Base-by-base conservation (phyloP, 140 eudicot species). In the Cichorium intybus region DNA sequence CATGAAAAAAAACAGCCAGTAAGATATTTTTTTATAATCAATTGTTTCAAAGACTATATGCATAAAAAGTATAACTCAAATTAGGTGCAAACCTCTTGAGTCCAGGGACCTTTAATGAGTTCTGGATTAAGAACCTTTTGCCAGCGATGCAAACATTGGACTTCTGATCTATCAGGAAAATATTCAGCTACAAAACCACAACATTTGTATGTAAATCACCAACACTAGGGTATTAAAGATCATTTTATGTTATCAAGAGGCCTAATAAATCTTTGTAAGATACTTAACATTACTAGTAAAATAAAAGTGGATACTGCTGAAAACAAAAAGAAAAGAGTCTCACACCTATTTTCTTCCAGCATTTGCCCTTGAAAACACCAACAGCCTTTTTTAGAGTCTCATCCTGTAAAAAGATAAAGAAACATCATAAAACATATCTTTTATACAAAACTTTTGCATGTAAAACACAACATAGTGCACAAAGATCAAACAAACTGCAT, bases 271-370 rank as follows among this genome's bases (percentile, higher is more conserved):
- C 11, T 58, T 41, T 4, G 71, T 41, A 56, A 69, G 20, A 45
- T 54, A 23, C 8, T 69, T 31, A 69, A 10, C 21, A 43, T 41
- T 55, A 21, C 39, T 23, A 33, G 35, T 22, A 7, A 63, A 41
- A 37, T 16, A 21, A 51, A 27, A 66, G 11, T 24, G 51, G 24
- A 52, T 62, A 73, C 28, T 28, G 37, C 1, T 54, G 43, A 62
- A 15, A 63, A 73, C 17, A 33, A 26, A 59, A 47, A 24, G 47
- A 21, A 24, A 75, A 60, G 55, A 53, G 70, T n/a, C 34, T 62
- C 75, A 88, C 95, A 88, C 96, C 98, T 81, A 88, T 85, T 92
- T 92, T 92, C 82, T 92, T 92, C 98, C 98, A 92, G 53, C 85
- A 74, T 79, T 92, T 92, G 54, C 98, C 98, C 75, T 75, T 77